These are phyloP conservation scores for Mycosarcoma maydis DNA, from an alignment of 1,284 basidiomycete species.

Conservation along the genomic window DNA sequence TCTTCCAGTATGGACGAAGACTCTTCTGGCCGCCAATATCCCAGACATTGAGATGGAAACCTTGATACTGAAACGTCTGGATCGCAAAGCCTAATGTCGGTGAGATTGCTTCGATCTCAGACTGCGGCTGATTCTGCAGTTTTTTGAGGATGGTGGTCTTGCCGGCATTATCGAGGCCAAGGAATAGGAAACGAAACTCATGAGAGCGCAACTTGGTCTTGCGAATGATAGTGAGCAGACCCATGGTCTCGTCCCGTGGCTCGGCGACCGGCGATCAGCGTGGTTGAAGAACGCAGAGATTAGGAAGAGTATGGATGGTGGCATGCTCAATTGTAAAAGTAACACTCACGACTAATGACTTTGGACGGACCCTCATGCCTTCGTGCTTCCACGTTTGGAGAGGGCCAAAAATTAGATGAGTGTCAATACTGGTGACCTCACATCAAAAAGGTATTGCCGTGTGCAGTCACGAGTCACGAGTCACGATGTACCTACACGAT, in stretches of 20 bases:
- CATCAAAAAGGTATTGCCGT: too few relatives aligned
- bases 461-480: too few relatives aligned
- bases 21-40: conserved; percentile 97
- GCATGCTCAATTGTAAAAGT: too few relatives aligned
- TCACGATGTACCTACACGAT: too few relatives aligned
- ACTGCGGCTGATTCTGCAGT: conserved; percentile 83
- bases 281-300: background rate
- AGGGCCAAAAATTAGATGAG: too few relatives aligned
- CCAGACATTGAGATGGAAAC: conserved; percentile 74
- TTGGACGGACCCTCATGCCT: too few relatives aligned
- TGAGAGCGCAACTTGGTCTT: conserved; percentile 77
- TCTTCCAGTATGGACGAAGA: conserved; percentile 95
- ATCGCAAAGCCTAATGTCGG: conserved; percentile 99
- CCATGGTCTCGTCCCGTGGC: conserved; percentile 70
- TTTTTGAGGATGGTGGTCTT: conserved; percentile 98
- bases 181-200: conserved; percentile 94
- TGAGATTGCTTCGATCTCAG: conserved; percentile 73
- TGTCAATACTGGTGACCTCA: too few relatives aligned
- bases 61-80: conserved; percentile 89
- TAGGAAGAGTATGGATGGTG: too few relatives aligned
- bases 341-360: too few relatives aligned
- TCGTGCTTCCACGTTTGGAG: too few relatives aligned
- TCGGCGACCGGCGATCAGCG: too few relatives aligned
- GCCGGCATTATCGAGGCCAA: conserved; percentile 99
- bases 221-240: conserved; percentile 93